Conservation (phyloP, 495 filamentous ascomycete genomes). For the Xylaria castorea region DNA sequence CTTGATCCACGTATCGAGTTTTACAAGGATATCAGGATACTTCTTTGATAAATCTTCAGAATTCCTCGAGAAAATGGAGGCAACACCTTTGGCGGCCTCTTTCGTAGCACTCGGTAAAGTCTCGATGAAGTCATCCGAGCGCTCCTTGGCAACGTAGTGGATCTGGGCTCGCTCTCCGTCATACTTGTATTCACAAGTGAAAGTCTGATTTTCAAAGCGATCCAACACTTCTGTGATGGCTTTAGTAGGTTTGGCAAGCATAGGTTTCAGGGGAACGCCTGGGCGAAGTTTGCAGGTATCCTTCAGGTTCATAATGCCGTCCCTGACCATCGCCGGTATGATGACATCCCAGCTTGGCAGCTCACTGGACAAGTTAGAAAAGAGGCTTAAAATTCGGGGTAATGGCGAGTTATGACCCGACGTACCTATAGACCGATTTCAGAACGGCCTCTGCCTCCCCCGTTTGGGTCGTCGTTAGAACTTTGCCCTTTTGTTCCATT, state of each 20-base stretch:
- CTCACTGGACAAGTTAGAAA: constrained; percentile 62
- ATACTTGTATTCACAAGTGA: constrained; percentile 99
- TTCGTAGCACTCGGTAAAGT: constrained; percentile 61
- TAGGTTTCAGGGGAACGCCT: constrained; percentile 94
- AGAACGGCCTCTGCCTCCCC: constrained; percentile 82
- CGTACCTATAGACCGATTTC: constrained; percentile 86
- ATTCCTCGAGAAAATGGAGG: constrained; percentile 94
- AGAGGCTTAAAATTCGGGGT: not conserved
- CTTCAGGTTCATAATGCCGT: constrained; percentile 81
- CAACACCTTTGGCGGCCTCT: constrained; percentile 66
- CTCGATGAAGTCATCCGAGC: constrained; percentile 62
- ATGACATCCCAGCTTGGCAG: constrained; percentile 95
- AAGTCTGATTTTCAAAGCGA: constrained; percentile 92
- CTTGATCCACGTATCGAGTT: constrained; percentile 88
- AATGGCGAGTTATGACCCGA: constrained; percentile 30
- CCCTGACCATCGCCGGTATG: constrained; percentile 83
- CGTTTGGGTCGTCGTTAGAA: constrained; percentile 74
- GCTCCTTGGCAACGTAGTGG: constrained; percentile 89
- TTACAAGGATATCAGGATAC: constrained; percentile 92
- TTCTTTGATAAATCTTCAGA: constrained; percentile 97
- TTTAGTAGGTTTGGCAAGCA: constrained; percentile 98
- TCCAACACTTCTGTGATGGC: constrained; percentile 98
- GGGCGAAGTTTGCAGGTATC: constrained; percentile 92
- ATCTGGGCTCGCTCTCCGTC: constrained; percentile 97
- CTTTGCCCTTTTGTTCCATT: constrained; percentile 65